Evolutionary conservation across 2,329 filamentous ascomycete species (phyloP).

Genomic region (Alternaria panax): DNA sequence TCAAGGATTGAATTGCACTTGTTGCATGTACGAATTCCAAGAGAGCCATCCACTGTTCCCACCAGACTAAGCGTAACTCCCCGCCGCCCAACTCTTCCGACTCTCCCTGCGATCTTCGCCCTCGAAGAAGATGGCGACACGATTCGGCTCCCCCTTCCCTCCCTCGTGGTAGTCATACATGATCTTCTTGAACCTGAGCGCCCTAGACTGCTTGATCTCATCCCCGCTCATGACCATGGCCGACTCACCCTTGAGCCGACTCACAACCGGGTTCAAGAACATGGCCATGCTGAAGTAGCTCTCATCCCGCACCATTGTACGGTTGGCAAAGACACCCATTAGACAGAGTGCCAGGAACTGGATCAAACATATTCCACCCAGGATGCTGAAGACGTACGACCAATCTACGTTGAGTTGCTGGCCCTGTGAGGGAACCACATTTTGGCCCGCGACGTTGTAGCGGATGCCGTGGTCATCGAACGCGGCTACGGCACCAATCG

Average conservation of each 20-base stretch:
- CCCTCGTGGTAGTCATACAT: conserved; percentile 42
- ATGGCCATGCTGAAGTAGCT: conserved; percentile 44
- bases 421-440: conserved; percentile 24
- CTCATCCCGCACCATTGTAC: conserved; percentile 42
- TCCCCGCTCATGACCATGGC: conserved; percentile 39
- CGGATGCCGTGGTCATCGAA: conserved; percentile 45
- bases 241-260: conserved; percentile 23
- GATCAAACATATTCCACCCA: conserved; percentile 28
- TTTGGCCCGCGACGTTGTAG: conserved; percentile 24
- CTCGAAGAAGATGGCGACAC: conserved; percentile 39
- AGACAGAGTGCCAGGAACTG: conserved; percentile 23
- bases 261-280: conserved; percentile 40
- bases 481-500: conserved; percentile 42
- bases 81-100: conserved; percentile 39
- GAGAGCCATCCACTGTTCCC: no score
- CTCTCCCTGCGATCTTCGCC: conserved; percentile 31
- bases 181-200: conserved; percentile 37
- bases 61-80: conserved; percentile 26
- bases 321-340: conserved; percentile 31
- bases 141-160: conserved; percentile 33
- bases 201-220: conserved; percentile 39
- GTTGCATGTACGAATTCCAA: neutral
- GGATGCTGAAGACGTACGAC: conserved; percentile 27
- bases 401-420: conserved; percentile 42
- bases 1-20: neutral